Evolutionary conservation across 2,329 filamentous ascomycete genomes (phyloP).

Genomic region (Aureobasidium uvarum): DNA sequence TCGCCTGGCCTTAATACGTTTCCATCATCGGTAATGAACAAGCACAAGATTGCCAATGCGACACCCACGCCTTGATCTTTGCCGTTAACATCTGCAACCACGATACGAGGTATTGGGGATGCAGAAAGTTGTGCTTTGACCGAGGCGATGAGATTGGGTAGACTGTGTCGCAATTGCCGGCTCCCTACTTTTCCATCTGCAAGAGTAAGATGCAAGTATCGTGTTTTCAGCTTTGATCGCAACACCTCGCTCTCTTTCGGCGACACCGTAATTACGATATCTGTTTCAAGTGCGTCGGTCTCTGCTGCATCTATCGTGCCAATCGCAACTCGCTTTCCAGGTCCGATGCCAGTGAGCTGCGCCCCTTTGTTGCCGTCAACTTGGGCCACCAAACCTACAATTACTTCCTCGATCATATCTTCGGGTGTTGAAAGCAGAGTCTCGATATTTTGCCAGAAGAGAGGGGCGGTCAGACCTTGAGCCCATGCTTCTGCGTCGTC

Average conservation of each 20-base stretch:
- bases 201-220: slow-evolving; percentile 60
- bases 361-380: slow-evolving; percentile 26
- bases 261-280: slow-evolving; percentile 39
- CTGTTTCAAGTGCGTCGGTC: slow-evolving; percentile 37
- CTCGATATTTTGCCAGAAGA: slow-evolving; percentile 75
- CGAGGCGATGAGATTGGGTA: slow-evolving; percentile 63
- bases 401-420: slow-evolving; percentile 57
- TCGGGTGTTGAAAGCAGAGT: slow-evolving; percentile 64
- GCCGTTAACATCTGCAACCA: slow-evolving; percentile 56
- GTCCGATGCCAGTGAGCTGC: slow-evolving; percentile 42
- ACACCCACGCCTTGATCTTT: slow-evolving; percentile 78
- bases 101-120: not conserved
- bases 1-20: slow-evolving; percentile 30
- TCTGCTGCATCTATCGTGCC: slow-evolving; percentile 42
- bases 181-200: slow-evolving; percentile 74
- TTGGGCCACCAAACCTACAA: slow-evolving; percentile 45
- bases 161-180: slow-evolving; percentile 71
- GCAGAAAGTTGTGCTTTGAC: slow-evolving; percentile 36
- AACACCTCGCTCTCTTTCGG: slow-evolving; percentile 18
- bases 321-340: slow-evolving; percentile 44
- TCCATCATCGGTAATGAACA: slow-evolving; percentile 67
- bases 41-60: slow-evolving; percentile 72
- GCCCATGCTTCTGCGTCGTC: slow-evolving; percentile 97
- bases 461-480: slow-evolving; percentile 67
- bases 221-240: slow-evolving; percentile 42